Percentiles rank a stretch among this genome's conserved stretches.
Evolutionary conservation across 257 asterid genomes (phyloP).

Genomic region (Lantana camara): DNA sequence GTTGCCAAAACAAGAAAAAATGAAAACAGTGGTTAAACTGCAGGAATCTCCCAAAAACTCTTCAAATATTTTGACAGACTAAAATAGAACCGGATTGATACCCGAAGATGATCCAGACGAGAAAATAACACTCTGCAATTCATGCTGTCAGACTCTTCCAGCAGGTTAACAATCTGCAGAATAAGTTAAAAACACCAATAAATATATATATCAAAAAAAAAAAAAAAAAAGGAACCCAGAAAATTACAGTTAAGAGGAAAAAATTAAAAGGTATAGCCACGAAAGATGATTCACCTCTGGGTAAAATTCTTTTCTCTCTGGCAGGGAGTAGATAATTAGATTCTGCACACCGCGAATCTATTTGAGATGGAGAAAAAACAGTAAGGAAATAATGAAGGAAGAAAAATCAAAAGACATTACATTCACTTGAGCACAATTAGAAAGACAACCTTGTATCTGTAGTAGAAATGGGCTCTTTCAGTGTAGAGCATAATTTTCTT

Average conservation of each 20-base stretch:
- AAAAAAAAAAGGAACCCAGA: too few species aligned
- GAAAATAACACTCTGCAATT: constrained; percentile 85
- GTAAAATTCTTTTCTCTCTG: constrained; percentile 93
- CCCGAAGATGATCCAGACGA: constrained; percentile 80
- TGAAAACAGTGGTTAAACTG: neutral
- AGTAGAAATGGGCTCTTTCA: constrained; percentile 97
- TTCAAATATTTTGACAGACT: neutral
- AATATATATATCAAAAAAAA: neutral
- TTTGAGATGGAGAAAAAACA: constrained; percentile 17
- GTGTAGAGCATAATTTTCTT: constrained; percentile 88
- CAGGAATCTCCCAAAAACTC: neutral
- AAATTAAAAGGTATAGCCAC: neutral
- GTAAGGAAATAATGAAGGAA: neutral
- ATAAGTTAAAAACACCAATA: neutral
- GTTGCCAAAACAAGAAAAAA: constrained; percentile 5
- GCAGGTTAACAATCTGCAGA: constrained; percentile 79
- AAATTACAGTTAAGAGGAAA: neutral
- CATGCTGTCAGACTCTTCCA: constrained; percentile 72
- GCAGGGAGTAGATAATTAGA: constrained; percentile 80
- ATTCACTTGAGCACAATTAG: too few species aligned
- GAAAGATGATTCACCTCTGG: constrained; percentile 64
- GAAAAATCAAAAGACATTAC: neutral
- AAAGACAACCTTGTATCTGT: constrained; percentile 82
- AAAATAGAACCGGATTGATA: constrained; percentile 36
- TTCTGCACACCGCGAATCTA: constrained; percentile 90